Base-by-base conservation (phyloP, 257 asterid genomes). In the Salvia splendens region DNA sequence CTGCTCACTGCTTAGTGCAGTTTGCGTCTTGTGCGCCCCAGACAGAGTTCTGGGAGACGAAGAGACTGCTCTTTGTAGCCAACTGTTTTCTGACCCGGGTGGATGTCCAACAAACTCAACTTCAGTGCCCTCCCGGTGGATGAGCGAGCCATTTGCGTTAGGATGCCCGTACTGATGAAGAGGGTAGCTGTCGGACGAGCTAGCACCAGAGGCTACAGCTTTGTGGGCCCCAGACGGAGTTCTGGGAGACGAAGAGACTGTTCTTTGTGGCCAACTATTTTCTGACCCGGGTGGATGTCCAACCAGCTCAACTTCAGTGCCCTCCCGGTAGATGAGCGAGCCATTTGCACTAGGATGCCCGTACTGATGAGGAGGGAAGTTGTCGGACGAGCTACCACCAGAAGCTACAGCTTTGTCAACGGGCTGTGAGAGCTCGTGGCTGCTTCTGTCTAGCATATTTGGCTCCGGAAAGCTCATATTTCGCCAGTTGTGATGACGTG, bases 121-220 rank as follows among this genome's bases (percentile, higher is more conserved):
- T 41, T 81, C 86, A 58, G 67, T 71, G 38, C 78, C 83, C 75
- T 84, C 90, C 0, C 77, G 57, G 51, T 71, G 85, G 68, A 56
- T 5, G 53, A 30, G 12, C 51, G 52, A 36, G 57, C 78, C 84
- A 62, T 84, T 77, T 48, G 69, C 61, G 58, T 43, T 35, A 38
- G 52, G 71, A 33, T 62, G 64, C 48, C 77, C 82, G n/a, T 75
- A 77, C 41, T 75, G 80, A 48, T 65, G 83, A 62, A 86, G 82
- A 35, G 88, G 69, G 64, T 36, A 55, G 71, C 71, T 40, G 47
- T 71, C 82, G 17, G 85, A 55, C 3, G 72, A 36, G 58, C 72
- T 71, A 16, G 49, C 58, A 24, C 30, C 30, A 24, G 2, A 2
- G 30, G 30, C 30, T 24, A 24, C 24, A 20, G 78, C 60, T 55